Conservation (phyloP, 345 rosid species). For the Xanthoceras sorbifolium region DNA sequence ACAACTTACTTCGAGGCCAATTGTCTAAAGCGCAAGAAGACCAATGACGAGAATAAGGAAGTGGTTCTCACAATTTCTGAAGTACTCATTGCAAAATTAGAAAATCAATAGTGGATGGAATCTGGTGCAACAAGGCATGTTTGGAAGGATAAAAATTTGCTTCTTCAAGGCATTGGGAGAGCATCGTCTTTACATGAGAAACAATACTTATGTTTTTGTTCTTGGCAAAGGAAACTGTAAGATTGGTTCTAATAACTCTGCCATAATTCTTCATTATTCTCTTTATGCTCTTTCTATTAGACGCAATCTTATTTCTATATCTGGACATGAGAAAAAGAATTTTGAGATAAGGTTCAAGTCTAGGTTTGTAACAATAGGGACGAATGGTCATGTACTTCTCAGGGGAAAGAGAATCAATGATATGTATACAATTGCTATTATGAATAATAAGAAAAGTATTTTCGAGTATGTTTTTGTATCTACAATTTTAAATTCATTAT, state of each 20-base stretch:
- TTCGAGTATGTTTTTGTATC: too few relatives aligned
- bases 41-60: background rate
- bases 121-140: background rate
- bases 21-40: background rate
- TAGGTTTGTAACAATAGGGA: too few relatives aligned
- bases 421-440: too few relatives aligned
- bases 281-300: background rate
- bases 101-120: background rate
- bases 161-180: too few relatives aligned
- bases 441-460: too few relatives aligned
- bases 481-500: too few relatives aligned
- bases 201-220: background rate
- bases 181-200: background rate
- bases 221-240: background rate
- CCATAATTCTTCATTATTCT: background rate
- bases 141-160: background rate
- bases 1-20: background rate
- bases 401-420: too few relatives aligned
- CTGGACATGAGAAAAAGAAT: too few relatives aligned
- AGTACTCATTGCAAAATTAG: background rate
- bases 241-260: background rate
- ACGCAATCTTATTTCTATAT: background rate
- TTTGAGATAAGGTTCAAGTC: too few relatives aligned
- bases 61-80: background rate
- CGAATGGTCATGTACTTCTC: too few relatives aligned